phyloP scores from a whole-genome alignment of 78 protist species.

The Chrysochromulina tobinii region DNA sequence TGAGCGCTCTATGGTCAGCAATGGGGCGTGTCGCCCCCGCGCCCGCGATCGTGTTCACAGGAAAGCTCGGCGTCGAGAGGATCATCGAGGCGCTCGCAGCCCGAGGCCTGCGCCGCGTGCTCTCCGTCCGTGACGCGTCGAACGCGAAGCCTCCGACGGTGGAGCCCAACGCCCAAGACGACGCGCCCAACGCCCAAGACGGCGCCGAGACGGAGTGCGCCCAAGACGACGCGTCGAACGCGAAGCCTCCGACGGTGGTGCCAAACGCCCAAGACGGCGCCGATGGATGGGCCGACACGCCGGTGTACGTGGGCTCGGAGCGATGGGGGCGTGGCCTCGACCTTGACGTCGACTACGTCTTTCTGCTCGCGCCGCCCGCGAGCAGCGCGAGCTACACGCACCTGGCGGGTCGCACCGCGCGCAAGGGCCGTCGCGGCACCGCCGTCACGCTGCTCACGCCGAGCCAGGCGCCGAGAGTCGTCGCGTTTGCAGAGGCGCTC shows the following conservation, averaged over 20 bases:
- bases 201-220: not conserved
- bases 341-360: not conserved
- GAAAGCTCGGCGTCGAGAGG: no score
- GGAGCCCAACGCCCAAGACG: no score
- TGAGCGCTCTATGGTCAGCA: no score
- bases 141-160: not conserved
- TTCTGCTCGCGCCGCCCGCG: not conserved
- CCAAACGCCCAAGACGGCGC: no score
- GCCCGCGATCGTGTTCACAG: no score
- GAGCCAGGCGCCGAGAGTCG: not conserved
- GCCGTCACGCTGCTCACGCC: not conserved
- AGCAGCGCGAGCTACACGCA: not conserved
- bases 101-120: not conserved
- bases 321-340: not conserved
- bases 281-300: not conserved
- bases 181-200: no score
- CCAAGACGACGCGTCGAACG: not conserved
- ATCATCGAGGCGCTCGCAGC: no score
- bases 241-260: no score
- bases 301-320: not conserved
- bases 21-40: no score
- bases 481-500: not conserved
- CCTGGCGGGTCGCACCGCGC: not conserved
- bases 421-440: not conserved
- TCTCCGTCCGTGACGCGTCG: not conserved